These are phyloP conservation scores for Macadamia integrifolia DNA, from an alignment of 164 flowering plant species.

Conservation along the genomic window DNA sequence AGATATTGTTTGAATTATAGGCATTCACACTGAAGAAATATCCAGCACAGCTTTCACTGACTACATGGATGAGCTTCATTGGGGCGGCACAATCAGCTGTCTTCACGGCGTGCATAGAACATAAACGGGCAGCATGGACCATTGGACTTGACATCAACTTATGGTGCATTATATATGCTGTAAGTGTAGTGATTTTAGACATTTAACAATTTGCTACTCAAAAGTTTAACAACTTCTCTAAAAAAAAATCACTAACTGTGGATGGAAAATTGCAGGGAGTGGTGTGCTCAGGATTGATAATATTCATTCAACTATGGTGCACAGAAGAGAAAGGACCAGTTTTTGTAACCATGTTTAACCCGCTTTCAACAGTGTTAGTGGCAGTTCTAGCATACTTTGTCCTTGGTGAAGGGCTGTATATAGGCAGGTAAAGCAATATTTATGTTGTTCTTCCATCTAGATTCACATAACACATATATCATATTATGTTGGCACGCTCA, in stretches of 20 bases:
- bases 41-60: constrained; percentile 75
- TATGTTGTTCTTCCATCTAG: not conserved
- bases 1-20: constrained; percentile 23
- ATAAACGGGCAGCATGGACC: constrained; percentile 50
- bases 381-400: constrained; percentile 62
- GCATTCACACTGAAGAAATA: constrained; percentile 66
- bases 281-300: constrained; percentile 47
- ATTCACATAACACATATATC: not conserved
- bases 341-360: constrained; percentile 85
- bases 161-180: constrained; percentile 58
- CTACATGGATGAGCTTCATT: constrained; percentile 77
- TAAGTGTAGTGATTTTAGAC: constrained; percentile 23
- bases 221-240: not conserved
- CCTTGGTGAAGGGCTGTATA: constrained; percentile 54
- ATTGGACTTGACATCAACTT: constrained; percentile 59
- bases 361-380: constrained; percentile 55
- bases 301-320: constrained; percentile 71
- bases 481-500: too few species aligned
- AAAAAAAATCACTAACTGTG: not conserved
- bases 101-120: constrained; percentile 42
- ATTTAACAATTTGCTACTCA: not conserved
- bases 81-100: constrained; percentile 84
- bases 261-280: constrained; percentile 51
- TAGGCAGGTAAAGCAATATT: constrained; percentile 51
- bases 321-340: constrained; percentile 73